These are phyloP conservation scores for Hibiscus trionum DNA, from an alignment of 345 rosid species.

Conservation along the genomic window DNA sequence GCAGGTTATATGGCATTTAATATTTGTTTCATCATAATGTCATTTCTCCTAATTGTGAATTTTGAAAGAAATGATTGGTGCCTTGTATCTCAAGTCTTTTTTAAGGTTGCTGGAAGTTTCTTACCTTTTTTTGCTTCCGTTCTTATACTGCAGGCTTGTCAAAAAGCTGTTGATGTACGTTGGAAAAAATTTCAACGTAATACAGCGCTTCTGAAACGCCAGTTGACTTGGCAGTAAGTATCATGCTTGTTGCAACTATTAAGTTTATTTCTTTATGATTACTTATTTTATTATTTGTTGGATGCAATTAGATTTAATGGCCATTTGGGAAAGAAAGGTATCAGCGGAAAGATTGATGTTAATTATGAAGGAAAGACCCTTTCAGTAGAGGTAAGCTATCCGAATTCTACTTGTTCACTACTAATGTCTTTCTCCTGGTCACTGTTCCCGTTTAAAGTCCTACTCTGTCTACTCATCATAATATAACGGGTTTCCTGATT, in stretches of 20 bases:
- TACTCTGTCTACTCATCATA: neutral
- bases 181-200: conserved; percentile 62
- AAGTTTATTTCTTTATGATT: neutral
- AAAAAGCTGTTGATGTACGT: conserved; percentile 53
- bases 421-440: neutral
- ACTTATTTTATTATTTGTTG: neutral
- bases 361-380: conserved; percentile 70
- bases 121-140: neutral
- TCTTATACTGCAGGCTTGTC: conserved; percentile 46
- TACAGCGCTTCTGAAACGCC: conserved; percentile 46
- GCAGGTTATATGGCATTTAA: neutral
- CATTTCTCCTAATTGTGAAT: neutral
- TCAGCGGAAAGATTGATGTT: conserved; percentile 71
- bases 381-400: conserved; percentile 55
- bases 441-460: neutral
- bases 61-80: neutral
- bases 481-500: neutral
- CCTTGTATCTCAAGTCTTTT: neutral
- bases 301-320: conserved; percentile 51
- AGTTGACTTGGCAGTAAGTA: conserved; percentile 78
- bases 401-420: neutral
- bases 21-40: neutral
- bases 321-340: conserved; percentile 82
- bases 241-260: neutral
- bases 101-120: neutral